Base-by-base conservation (phyloP, 805 yeast genomes). In the Candida insectalens region DNA sequence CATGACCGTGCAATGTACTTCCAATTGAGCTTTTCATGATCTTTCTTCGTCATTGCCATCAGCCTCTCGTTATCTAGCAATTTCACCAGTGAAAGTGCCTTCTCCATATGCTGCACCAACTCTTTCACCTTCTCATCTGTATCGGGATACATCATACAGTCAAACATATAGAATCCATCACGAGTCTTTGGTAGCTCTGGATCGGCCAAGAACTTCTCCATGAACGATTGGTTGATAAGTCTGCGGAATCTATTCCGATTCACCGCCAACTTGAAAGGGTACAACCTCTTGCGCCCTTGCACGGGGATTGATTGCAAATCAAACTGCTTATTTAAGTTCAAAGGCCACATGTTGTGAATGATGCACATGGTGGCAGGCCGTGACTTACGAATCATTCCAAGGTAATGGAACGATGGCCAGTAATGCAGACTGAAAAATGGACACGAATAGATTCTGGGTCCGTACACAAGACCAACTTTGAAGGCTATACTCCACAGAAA, bases 291-390 rank as follows among this genome's bases (percentile, higher is more conserved):
- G 19, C 38, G 39, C n/a, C 36, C 28, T 4, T 14, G 26, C 4
- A 26, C 15, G 13, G 31, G 34, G 6, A 39, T 29, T 1, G 32
- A 29, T 2, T 32, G 37, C 12, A 30, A 25, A 3, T 47, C 26
- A 1, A 33, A 37, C 6, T 30, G 37, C 3, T 23, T 32, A n/a
- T n/a, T n/a, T n/a, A n/a, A n/a, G 29, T 52, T 52, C 33, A 51
- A 42, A 3, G 39, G 27, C 40, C 63, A 62, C 20, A 58, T 65
- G 44, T 66, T 69, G 20, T 63, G 63, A 18, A 68, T 62, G 34
- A 35, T 16, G 6, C 54, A 29, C 26, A 49, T 22, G 1, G 55
- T 10, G 0, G 53, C 57, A 1, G 64, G 64, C 16, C 39, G 45
- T 1, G 61, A 51, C 31, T 59, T 59, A n/a, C 61, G 35, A 4